These are phyloP conservation scores for Populus deltoides DNA, from an alignment of 345 rosid species.

Conservation along the genomic window DNA sequence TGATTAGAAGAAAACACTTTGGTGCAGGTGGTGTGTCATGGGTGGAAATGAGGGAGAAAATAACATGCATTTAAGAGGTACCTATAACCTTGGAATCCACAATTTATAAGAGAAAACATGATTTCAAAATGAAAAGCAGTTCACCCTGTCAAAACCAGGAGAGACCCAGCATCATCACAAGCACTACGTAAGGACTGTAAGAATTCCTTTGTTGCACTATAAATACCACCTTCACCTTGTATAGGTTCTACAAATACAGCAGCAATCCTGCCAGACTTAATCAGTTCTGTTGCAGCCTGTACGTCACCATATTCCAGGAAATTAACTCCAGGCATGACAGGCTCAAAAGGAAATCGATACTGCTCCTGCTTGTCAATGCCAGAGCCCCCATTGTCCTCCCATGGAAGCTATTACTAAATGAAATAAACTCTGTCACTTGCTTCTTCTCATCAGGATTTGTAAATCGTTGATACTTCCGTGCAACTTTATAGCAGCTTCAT, in stretches of 20 bases:
- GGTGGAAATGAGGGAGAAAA: too few relatives aligned
- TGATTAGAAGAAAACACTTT: background rate
- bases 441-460: slow-evolving; percentile 46
- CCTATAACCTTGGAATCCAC: too few relatives aligned
- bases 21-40: background rate
- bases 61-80: too few relatives aligned
- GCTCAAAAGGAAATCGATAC: slow-evolving; percentile 83
- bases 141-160: slow-evolving; percentile 89
- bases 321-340: slow-evolving; percentile 95
- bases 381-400: slow-evolving; percentile 95
- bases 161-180: slow-evolving; percentile 77
- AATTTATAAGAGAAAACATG: too few relatives aligned
- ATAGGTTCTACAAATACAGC: slow-evolving; percentile 96
- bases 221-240: slow-evolving; percentile 96
- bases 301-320: slow-evolving; percentile 79
- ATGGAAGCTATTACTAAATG: slow-evolving; percentile 80
- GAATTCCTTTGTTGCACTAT: slow-evolving; percentile 75
- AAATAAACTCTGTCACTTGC: slow-evolving; percentile 59
- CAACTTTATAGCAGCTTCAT: slow-evolving; percentile 93
- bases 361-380: slow-evolving; percentile 87
- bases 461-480: slow-evolving; percentile 76
- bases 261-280: slow-evolving; percentile 56
- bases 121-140: background rate
- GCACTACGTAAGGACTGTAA: slow-evolving; percentile 61
- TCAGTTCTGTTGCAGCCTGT: slow-evolving; percentile 53